Base-by-base conservation (phyloP, 805 yeast genomes). In the Lipomyces chichibuensis region DNA sequence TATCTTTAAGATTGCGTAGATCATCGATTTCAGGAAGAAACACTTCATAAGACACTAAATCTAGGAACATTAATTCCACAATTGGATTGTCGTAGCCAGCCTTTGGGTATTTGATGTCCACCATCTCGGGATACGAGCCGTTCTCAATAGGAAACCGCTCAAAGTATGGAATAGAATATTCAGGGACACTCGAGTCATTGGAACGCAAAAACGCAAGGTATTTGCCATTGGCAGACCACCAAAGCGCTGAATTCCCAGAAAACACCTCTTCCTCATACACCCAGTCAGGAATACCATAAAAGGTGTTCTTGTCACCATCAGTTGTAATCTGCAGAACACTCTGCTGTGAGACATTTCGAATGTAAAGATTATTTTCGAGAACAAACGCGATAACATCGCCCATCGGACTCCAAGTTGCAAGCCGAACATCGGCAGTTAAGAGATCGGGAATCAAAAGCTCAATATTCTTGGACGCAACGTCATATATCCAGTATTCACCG, bases 241-340 rank as follows among this genome's bases (percentile, higher is more conserved):
- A 92, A 59, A 91, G 71, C 0, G 93, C 91, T 27, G 83, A 78
- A 72, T 88, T 92, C 29, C 85, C 83, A 46, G 85, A 86, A 62
- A 90, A 83, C 0, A 92, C 95, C 77, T 92, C 97, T 72, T 92
- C 97, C 75, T 92, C 97, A 72, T 92, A 92, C 7, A 91, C 96
- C 97, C 97, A 92, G 75, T 92, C 97, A 0, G 97, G 96, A 68
- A 88, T 88, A 1, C 97, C 97, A 75, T 92, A 89, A 78, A 92
- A 91, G 7, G 91, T 81, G 1, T 81, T 83, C 20, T 66, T 60
- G 43, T 87, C 87, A 17, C 97, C 97, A 74, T 90, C 95, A 53
- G 68, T 67, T 0, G 97, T 90, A 14, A 90, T 78, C 69, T 86
- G 88, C 4, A 73, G 78, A 0, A 79, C 65, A 69, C 75, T 55